Base-by-base conservation (phyloP, 352 stramenopile genomes). In the Pythium aquatile region DNA sequence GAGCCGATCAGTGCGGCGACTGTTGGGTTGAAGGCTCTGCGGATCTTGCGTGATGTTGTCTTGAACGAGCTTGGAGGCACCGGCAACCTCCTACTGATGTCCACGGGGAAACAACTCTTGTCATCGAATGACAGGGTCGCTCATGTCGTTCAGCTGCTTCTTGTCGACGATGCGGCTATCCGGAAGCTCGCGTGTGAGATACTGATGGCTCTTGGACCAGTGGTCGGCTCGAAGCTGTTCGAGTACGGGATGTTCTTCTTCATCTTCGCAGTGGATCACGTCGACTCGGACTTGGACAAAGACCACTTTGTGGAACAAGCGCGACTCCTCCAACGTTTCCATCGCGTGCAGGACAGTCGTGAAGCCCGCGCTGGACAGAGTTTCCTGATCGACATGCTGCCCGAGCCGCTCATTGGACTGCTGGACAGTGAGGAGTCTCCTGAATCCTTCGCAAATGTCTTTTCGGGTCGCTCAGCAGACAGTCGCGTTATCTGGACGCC, bases 231-330 rank as follows among this genome's bases (percentile, higher is more conserved):
- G 40, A 83, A 82, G 17, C 46, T 93, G 5, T 90, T 79, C 51
- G 61, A 72, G 2, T 88, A 73, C 58, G 86, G 86, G 17, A 55
- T 74, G 0, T 91, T 94, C 44, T 94, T 87, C 61, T 94, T 94
- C 58, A 68, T 93, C 33, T 83, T 94, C 39, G 77, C 65, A 1
- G 55, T 55, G 6, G 59, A 68, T 9, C 57, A 60, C 24, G 54
- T n/a, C n/a, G 42, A 76, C 1, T 74, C 65, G 2, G 72, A 71
- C 16, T 14, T 61, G 2, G 75, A 73, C 33, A 32, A 53, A 75
- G 53, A 57, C 65, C 35, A 62, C 51, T 92, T 92, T 30, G 69
- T 90, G 6, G 67, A 83, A 14, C 83, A 91, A 61, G 73, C 83
- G 26, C 69, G 65, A 30, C 51, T 95, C n/a, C 58, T 95, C 11